Evolutionary conservation across 495 filamentous ascomycete species (phyloP).

Genomic region (Stereocaulon alpinum): DNA sequence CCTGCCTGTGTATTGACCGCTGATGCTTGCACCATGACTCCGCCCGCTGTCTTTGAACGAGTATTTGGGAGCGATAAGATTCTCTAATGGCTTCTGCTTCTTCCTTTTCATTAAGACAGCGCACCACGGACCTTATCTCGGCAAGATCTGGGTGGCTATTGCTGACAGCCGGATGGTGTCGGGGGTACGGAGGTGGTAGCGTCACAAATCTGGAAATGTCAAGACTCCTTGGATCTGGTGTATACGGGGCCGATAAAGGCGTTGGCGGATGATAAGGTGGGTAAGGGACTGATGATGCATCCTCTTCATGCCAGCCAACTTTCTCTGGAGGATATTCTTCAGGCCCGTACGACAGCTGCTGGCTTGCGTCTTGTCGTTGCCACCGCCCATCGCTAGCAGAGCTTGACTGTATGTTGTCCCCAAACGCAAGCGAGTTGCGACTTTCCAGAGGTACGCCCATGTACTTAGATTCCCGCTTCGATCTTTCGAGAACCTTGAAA

Average conservation of each 20-base stretch:
- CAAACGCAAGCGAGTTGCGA: conserved; percentile 36
- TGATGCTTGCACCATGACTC: conserved; percentile 35
- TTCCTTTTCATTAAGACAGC: conserved; percentile 62
- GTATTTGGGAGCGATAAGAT: conserved; percentile 38
- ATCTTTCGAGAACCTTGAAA: conserved; percentile 50
- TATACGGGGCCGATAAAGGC: conserved; percentile 28
- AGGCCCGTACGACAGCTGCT: conserved; percentile 38
- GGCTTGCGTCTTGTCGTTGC: conserved; percentile 21
- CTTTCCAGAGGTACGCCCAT: conserved; percentile 74
- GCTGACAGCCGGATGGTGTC: conserved; percentile 89
- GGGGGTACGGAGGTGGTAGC: conserved; percentile 82
- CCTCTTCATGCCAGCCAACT: conserved; percentile 61
- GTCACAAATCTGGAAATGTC: conserved; percentile 91
- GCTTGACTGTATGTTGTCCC: conserved; percentile 1
- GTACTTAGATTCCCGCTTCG: conserved; percentile 85
- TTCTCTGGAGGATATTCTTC: conserved; percentile 83
- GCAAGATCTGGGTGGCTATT: conserved; percentile 88
- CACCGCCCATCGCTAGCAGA: neutral
- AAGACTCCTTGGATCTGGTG: conserved; percentile 43
- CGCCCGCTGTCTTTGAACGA: conserved; percentile 31
- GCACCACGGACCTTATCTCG: conserved; percentile 61
- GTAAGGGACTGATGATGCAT: conserved; percentile 23
- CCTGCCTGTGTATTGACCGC: conserved; percentile 42
- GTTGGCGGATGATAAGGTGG: conserved; percentile 16
- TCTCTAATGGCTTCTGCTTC: conserved; percentile 61